Evolutionary conservation across 495 filamentous ascomycete species (phyloP), one percentile per base, ranked within the genome.

Genomic region (Chaetomium cochliodes): DNA sequence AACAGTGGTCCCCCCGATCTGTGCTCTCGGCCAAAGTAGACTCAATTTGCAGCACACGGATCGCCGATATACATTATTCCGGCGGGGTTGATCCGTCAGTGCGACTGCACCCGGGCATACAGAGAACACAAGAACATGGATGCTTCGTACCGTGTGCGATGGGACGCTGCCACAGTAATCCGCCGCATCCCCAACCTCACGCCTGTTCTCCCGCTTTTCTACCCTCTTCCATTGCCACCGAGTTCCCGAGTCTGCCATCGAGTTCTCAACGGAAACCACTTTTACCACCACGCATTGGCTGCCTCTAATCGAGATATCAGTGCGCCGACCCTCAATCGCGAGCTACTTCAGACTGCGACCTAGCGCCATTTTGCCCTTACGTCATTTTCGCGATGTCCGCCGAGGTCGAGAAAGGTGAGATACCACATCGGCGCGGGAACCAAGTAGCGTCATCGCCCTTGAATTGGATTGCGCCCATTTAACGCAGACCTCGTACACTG

Each of bases 301-400:
- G 3, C 16, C 23, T 33, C 46, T 46, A 15, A 15, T 46, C 33
- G 5, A 47, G 25, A 25, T 26, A 52, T 18, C 56, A 44, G 8
- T 22, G 26, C n/a, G 20, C 52, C 53, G 7, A 50, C 53, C 16
- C 26, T 49, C 58, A 25, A 49, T 52, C 46, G 26, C 25, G 65
- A 23, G 41, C 37, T 23, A 30, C 22, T 62, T 41, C 50, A 37
- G 30, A 37, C 30, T 58, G 59, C 52, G 5, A 44, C 22, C 54
- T 28, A 59, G 65, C 58, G 33, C 66, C 39, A 47, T 46, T 52
- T 60, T 20, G 49, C 62, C 16, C 72, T 74, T 78, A 80, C 78
- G 79, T 78, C 78, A 80, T 81, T 71, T 73, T 73, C 62, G 75
- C 56, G 65, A 78, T 67, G 70, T 69, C 73, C 67, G 69, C 72